Conservation (phyloP, 768 basidiomycete genomes). For the Xerocomellus amylosporus region DNA sequence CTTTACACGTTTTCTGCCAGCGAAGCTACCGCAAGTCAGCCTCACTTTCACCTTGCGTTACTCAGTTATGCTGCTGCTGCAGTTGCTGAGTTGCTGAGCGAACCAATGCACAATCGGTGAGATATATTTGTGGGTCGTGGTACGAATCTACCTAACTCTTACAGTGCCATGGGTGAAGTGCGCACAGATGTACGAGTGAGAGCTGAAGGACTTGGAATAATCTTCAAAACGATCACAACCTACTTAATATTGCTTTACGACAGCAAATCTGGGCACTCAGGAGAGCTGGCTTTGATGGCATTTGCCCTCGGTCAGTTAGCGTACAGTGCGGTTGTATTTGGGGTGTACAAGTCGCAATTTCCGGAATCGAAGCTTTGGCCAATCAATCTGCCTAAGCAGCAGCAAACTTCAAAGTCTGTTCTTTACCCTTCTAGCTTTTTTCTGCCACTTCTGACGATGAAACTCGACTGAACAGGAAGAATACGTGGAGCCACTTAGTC, state of each 20-base stretch:
- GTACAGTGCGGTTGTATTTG: slow-evolving; percentile 61
- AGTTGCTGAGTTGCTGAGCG: slow-evolving; percentile 72
- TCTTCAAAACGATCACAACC: slow-evolving; percentile 67
- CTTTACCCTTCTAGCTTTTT: not conserved
- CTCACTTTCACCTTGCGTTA: slow-evolving; percentile 62
- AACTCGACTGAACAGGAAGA: not conserved
- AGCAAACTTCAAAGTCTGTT: slow-evolving; percentile 17
- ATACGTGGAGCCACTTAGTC: slow-evolving; percentile 3
- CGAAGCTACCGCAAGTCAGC: slow-evolving; percentile 54
- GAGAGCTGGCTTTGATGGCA: slow-evolving; percentile 63
- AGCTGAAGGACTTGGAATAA: slow-evolving; percentile 84
- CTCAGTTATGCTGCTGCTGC: slow-evolving; percentile 72
- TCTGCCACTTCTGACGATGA: not conserved
- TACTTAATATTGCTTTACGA: slow-evolving; percentile 63
- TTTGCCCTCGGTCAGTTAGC: slow-evolving; percentile 84
- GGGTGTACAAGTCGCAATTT: slow-evolving; percentile 50
- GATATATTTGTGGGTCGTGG: slow-evolving; percentile 18
- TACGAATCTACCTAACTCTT: slow-evolving; percentile 19
- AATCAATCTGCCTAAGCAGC: slow-evolving; percentile 22
- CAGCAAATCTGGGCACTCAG: slow-evolving; percentile 27
- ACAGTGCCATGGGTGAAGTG: slow-evolving; percentile 66
- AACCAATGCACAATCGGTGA: slow-evolving; percentile 78
- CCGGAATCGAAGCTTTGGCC: slow-evolving; percentile 37
- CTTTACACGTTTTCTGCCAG: slow-evolving; percentile 58
- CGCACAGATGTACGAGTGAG: slow-evolving; percentile 70